Base-by-base conservation (phyloP, 2,329 filamentous ascomycete species). In the Apiospora pterosperma region DNA sequence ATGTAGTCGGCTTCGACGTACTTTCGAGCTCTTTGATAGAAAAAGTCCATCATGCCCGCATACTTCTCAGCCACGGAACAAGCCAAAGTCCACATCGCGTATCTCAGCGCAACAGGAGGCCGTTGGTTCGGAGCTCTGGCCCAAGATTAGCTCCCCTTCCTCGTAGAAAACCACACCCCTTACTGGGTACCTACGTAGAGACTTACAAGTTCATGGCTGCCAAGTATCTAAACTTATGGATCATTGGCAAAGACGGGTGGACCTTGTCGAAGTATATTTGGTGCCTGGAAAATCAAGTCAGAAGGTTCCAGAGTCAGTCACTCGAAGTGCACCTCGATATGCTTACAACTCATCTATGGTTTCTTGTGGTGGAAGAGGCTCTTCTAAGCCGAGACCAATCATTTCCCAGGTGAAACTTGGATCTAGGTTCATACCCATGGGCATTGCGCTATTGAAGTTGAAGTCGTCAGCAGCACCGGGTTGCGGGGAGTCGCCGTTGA, bases 1-100 rank as follows among this genome's bases (percentile, higher is more conserved):
- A 97, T 89, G 76, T 96, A 93, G 74, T 97, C 94, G 66, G 88
- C 82, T 75, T 98, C 93, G 52, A 93, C 85, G 73, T 98, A 98
- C 75, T 97, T 98, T 65, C 95, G 88, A 14, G 95, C 88, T 62
- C 94, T 86, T 67, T 91, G 88, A 76, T 99, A 99, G 76, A 98
- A 97, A 67, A 97, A 88, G 63, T 94, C 91, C 73, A 93, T 93
- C 16, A 97, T 78, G 63, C 88, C 86, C 38, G 85, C 82, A 75
- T 92, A 97, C 74, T 93, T 96, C 65, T 97, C 93, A 3, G 88
- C 89, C 52, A 94, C 86, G 5, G 92, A 90, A 67, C 93, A 94
- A n/a, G 95, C 93, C 72, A 93, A 81, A n/a, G 90, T 92, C 95
- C 95, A 98, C 84, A 98, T 96, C 63, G 92, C 93, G 78, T 99